These are phyloP conservation scores for Vaccinium myrtillus DNA, from an alignment of 148 eudicot genomes.

Conservation along the genomic window DNA sequence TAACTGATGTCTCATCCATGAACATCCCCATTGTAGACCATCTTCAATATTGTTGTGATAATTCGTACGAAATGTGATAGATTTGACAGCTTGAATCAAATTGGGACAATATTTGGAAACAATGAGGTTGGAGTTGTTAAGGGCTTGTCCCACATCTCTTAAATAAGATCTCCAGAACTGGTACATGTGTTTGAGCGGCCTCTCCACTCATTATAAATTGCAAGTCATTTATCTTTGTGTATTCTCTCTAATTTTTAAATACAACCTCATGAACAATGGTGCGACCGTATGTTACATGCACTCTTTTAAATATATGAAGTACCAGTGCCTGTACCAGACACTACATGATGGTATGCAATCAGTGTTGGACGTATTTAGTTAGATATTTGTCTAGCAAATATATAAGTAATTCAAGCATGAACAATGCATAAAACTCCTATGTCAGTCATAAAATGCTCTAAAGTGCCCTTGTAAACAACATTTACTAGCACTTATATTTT, in stretches of 20 bases:
- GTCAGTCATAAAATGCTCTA: not conserved
- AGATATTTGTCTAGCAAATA: not conserved
- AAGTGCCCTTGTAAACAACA: not conserved
- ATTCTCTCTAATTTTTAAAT: not conserved
- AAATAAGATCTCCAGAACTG: not conserved
- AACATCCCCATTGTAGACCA: not conserved
- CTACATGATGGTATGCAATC: not conserved
- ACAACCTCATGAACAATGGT: not conserved
- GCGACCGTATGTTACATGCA: not conserved
- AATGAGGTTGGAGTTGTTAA: constrained; percentile 1
- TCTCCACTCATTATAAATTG: not conserved
- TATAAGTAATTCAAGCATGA: not conserved
- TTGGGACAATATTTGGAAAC: not conserved
- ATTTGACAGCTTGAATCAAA: not conserved
- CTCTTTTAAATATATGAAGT: not conserved
- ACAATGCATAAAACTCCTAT: not conserved
- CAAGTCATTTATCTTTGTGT: not conserved
- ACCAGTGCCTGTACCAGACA: not conserved
- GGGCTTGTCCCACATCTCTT: not conserved
- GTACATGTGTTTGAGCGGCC: not conserved
- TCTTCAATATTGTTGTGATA: not conserved
- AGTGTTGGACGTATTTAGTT: not conserved
- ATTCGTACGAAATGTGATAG: not conserved
- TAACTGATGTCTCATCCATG: not conserved
- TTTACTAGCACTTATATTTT: not conserved